Conservation (phyloP, 176 grass and related monocot species). For the Aegilops bicornis region DNA sequence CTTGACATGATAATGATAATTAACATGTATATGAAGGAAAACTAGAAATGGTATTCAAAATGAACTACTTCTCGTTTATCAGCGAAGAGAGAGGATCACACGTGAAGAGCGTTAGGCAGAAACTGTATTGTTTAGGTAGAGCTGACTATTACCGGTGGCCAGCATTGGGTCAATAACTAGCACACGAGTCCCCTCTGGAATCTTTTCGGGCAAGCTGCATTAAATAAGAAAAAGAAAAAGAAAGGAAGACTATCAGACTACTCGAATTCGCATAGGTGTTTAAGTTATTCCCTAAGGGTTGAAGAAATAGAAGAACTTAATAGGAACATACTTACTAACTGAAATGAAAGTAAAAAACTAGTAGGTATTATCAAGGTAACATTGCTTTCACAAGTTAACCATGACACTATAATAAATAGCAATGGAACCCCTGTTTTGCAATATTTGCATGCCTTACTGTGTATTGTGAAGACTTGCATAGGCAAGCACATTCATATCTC, state of each 20-base stretch:
- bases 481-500: background rate
- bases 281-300: background rate
- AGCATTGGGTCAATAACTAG: conserved; percentile 97
- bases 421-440: background rate
- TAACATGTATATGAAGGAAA: background rate
- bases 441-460: background rate
- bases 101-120: background rate
- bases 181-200: conserved; percentile 75
- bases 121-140: conserved; percentile 19
- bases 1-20: conserved; percentile 22
- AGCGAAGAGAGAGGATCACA: background rate
- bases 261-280: background rate
- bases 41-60: conserved; percentile 11
- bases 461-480: background rate
- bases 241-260: background rate
- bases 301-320: conserved; percentile 8
- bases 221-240: conserved; percentile 6
- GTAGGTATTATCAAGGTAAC: background rate
- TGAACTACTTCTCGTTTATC: background rate
- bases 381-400: background rate
- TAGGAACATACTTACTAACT: background rate
- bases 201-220: conserved; percentile 81
- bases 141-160: conserved; percentile 65
- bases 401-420: conserved; percentile 15
- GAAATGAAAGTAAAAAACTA: background rate